Conservation (phyloP, 2,329 filamentous ascomycete species). For the Incumbomyces delicatus region DNA sequence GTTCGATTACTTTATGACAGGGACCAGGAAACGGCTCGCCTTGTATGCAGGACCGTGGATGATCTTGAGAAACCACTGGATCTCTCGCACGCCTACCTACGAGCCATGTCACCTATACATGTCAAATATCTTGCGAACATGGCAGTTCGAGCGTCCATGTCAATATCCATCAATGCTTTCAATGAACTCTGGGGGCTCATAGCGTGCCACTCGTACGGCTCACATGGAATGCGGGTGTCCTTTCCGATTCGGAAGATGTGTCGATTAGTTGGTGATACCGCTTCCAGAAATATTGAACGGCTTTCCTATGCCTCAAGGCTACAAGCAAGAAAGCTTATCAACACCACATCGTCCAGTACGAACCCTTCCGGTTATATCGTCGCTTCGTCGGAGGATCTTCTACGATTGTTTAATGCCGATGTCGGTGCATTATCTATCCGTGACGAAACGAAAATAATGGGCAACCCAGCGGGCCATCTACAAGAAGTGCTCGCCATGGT, state of each 20-base stretch:
- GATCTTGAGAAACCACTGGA: constrained; percentile 69
- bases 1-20: constrained; percentile 80
- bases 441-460: constrained; percentile 82
- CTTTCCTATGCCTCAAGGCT: constrained; percentile 76
- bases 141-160: constrained; percentile 90
- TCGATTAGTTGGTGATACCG: constrained; percentile 72
- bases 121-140: constrained; percentile 81
- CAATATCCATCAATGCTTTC: constrained; percentile 82
- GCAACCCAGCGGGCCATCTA: constrained; percentile 56
- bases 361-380: constrained; percentile 87
- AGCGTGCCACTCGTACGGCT: constrained; percentile 72
- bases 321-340: constrained; percentile 79
- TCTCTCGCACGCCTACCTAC: constrained; percentile 72
- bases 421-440: constrained; percentile 75
- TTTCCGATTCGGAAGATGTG: constrained; percentile 92
- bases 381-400: constrained; percentile 73
- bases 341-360: constrained; percentile 66
- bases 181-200: constrained; percentile 80
- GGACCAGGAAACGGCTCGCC: constrained; percentile 65
- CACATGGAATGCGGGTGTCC: constrained; percentile 73
- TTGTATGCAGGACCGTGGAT: constrained; percentile 67
- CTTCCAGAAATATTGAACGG: constrained; percentile 77
- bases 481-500: constrained; percentile 77
- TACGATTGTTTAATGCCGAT: constrained; percentile 78
- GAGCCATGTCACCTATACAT: constrained; percentile 85